Evolutionary conservation across 148 eudicot species (phyloP).

Genomic region (Camellia lanceoleosa): DNA sequence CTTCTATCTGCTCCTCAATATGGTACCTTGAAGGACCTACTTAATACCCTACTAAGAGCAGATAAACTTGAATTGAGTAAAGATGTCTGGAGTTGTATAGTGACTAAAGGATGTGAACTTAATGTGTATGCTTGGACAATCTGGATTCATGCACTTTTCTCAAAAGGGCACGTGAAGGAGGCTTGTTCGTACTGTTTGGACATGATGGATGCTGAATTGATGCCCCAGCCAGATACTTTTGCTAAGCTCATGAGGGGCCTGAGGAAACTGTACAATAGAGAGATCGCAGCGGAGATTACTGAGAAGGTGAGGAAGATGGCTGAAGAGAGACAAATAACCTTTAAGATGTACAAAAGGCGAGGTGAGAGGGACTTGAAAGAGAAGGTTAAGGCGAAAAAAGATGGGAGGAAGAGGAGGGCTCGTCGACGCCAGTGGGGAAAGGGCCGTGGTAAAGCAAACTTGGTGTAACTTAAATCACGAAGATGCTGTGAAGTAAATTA

Average conservation of each 20-base stretch:
- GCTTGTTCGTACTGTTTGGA: slow-evolving; percentile 91
- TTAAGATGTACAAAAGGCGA: slow-evolving; percentile 92
- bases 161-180: slow-evolving; percentile 82
- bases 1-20: slow-evolving; percentile 77
- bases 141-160: slow-evolving; percentile 91
- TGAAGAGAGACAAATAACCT: slow-evolving; percentile 73
- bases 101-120: slow-evolving; percentile 71
- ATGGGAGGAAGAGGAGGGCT: slow-evolving; percentile 80
- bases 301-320: slow-evolving; percentile 95
- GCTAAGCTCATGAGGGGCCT: slow-evolving; percentile 89
- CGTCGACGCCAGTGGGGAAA: slow-evolving; percentile 63
- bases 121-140: slow-evolving; percentile 95
- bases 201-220: slow-evolving; percentile 84
- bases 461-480: slow-evolving; percentile 14
- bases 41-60: slow-evolving; percentile 71
- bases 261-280: slow-evolving; percentile 69
- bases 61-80: slow-evolving; percentile 77
- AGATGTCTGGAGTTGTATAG: slow-evolving; percentile 78
- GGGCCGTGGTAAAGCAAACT: slow-evolving; percentile 42
- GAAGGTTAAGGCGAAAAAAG: slow-evolving; percentile 62
- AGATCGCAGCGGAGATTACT: slow-evolving; percentile 91
- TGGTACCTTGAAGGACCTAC: slow-evolving; percentile 70
- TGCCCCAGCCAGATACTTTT: slow-evolving; percentile 90
- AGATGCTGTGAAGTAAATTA: background rate
- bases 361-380: slow-evolving; percentile 92